Evolutionary conservation across 768 basidiomycete species (phyloP).

Genomic region (Rubroboletus satanas): DNA sequence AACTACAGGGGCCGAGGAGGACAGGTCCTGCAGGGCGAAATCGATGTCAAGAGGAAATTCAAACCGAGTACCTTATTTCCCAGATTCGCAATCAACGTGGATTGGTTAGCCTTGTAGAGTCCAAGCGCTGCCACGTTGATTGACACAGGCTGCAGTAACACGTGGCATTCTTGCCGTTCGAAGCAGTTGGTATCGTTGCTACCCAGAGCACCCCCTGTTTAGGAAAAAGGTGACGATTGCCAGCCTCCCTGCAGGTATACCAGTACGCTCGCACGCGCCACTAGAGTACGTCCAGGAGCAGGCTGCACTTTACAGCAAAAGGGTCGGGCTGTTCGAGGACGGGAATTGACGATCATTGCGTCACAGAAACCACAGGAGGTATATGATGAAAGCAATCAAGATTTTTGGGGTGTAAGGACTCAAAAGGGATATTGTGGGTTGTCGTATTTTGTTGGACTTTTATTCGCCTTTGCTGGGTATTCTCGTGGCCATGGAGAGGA

Average conservation of each 20-base stretch:
- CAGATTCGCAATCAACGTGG: constrained; percentile 44
- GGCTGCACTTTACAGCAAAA: constrained; percentile 45
- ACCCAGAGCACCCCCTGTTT: constrained; percentile 30
- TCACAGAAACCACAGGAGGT: constrained; percentile 9
- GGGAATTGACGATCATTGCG: constrained; percentile 48
- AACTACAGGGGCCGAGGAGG: constrained; percentile 28
- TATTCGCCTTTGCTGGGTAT: constrained; percentile 9
- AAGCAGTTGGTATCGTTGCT: constrained; percentile 40
- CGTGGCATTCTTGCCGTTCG: constrained; percentile 40
- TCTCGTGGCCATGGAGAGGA: constrained; percentile 43
- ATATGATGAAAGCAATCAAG: not conserved
- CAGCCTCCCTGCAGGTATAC: constrained; percentile 37
- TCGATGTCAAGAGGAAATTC: constrained; percentile 41
- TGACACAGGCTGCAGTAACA: constrained; percentile 35
- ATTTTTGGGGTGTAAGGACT: not conserved
- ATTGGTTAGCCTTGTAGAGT: constrained; percentile 9
- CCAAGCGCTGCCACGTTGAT: not conserved
- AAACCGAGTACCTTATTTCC: constrained; percentile 43
- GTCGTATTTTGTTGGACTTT: not conserved
- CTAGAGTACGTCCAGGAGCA: constrained; percentile 45
- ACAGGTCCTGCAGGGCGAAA: constrained; percentile 45
- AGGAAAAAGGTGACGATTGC: constrained; percentile 40
- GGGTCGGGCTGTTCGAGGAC: constrained; percentile 48
- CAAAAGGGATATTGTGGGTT: not conserved
- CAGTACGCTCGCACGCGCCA: constrained; percentile 44